These are phyloP conservation scores for Backusella macrospora DNA, from an alignment of 192 early-diverging fungal genomes.

Conservation along the genomic window DNA sequence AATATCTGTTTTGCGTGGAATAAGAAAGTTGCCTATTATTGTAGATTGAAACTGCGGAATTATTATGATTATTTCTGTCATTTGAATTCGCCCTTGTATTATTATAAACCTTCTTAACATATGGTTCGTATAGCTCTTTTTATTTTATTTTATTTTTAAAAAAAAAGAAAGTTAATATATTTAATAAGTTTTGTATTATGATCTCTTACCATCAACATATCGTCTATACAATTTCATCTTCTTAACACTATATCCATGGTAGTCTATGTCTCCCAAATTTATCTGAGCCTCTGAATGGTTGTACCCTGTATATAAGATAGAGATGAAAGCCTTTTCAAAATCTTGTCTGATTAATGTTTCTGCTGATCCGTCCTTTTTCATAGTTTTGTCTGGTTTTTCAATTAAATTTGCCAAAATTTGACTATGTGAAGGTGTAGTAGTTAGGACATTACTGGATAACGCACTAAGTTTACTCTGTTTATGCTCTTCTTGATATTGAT, in stretches of 20 bases:
- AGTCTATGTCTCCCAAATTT: constrained; percentile 21
- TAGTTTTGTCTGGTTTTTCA: too few species aligned
- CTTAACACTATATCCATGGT: constrained; percentile 7
- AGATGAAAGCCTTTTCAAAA: constrained; percentile 24
- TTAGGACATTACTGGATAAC: neutral
- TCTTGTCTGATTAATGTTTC: neutral
- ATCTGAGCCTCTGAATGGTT: constrained; percentile 8
- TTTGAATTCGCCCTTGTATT: too few species aligned
- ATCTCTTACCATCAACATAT: neutral
- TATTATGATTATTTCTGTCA: too few species aligned
- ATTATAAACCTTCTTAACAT: too few species aligned
- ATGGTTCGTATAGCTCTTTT: neutral
- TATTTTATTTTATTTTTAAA: neutral
- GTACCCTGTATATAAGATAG: neutral
- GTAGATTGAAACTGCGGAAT: too few species aligned
- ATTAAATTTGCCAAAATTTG: too few species aligned
- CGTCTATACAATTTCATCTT: neutral
- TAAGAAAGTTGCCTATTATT: too few species aligned
- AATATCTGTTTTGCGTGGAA: too few species aligned
- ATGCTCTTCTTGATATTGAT: too few species aligned
- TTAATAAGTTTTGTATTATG: too few species aligned
- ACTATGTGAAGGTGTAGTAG: neutral
- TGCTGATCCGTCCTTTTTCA: too few species aligned
- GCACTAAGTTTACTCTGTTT: neutral
- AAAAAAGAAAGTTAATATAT: too few species aligned